Evolutionary conservation across 805 yeast species (phyloP), one percentile per base, ranked within the genome.

Genomic region (Kuraishia ogatae): DNA sequence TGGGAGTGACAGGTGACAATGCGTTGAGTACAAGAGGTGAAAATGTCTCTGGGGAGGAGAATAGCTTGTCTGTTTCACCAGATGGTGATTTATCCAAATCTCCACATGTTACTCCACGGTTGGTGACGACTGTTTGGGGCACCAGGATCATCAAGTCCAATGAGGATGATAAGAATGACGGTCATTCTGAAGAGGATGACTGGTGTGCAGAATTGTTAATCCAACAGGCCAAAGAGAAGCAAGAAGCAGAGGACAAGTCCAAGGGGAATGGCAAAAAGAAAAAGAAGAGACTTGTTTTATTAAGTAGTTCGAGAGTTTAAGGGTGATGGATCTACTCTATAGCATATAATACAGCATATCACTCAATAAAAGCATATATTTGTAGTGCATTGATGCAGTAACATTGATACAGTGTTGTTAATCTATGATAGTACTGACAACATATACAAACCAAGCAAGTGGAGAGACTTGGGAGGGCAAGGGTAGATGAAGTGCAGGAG

Each of bases 41-140:
- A 15, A 61, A 39, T 7, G 51, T 51, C 7, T 43, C 48, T 43
- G 53, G 59, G 19, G 51, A 52, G 2, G 52, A 53, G 10, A 50
- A 35, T 43, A 53, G n/a, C 15, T 53, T 24, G 10, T 50, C 52
- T 50, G 20, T 13, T 22, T 26, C 20, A 17, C 20, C 24, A 26
- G 49, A 28, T 26, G 10, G 8, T 6, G 29, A 6, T 6, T 26
- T 26, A 26, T 26, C 29, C 29, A 26, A 26, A n/a, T n/a, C n/a
- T n/a, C n/a, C n/a, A n/a, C n/a, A n/a, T n/a, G n/a, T n/a, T n/a
- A n/a, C 21, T 10, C 29, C 24, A 54, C 56, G 19, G 64, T 61
- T 39, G 64, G 61, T 19, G 63, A 79, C 81, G 1, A 84, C 94
- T 0, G 82, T 88, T 2, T 88, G 96, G 96, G 96, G 96, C 0